phyloP scores from a whole-genome alignment of 352 stramenopile genomes.

The Pythium aristosporum region DNA sequence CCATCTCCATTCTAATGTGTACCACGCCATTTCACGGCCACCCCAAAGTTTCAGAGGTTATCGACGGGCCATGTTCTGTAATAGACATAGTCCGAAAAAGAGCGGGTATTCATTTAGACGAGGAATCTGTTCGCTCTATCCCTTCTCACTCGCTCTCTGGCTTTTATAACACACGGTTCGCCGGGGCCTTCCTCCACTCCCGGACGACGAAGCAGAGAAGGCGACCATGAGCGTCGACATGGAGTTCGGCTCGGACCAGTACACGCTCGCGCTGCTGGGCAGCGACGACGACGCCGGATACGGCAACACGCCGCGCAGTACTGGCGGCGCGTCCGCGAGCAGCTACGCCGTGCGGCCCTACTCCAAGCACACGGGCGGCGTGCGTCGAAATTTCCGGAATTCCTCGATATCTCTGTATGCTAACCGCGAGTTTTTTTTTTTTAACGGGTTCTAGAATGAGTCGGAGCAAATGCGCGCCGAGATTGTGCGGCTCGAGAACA shows the following conservation, averaged over 20 bases:
- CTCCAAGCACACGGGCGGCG: constrained; percentile 42
- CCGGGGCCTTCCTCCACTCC: neutral
- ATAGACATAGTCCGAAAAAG: neutral
- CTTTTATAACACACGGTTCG: constrained; percentile 16
- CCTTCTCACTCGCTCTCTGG: constrained; percentile 8
- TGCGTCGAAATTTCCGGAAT: constrained; percentile 29
- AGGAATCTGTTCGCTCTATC: constrained; percentile 13
- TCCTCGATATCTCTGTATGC: constrained; percentile 9
- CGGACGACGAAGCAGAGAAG: neutral
- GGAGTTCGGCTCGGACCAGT: constrained; percentile 30
- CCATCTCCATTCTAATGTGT: neutral
- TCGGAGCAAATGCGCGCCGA: constrained; percentile 79
- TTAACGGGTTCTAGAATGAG: constrained; percentile 41
- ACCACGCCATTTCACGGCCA: neutral
- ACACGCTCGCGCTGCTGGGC: constrained; percentile 59
- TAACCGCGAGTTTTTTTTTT: neutral
- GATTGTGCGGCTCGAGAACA: constrained; percentile 77
- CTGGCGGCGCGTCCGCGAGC: constrained; percentile 3
- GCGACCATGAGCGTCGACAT: constrained; percentile 24
- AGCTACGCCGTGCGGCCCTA: constrained; percentile 54
- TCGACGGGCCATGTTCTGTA: neutral
- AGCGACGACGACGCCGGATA: constrained; percentile 59
- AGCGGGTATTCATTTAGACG: constrained; percentile 2
- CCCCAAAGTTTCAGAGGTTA: neutral
- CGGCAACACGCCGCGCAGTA: constrained; percentile 20